Percentiles rank a stretch among this genome's conserved stretches.
Evolutionary conservation across 306 rosid species (phyloP).

Genomic region (Crotalaria pallida): DNA sequence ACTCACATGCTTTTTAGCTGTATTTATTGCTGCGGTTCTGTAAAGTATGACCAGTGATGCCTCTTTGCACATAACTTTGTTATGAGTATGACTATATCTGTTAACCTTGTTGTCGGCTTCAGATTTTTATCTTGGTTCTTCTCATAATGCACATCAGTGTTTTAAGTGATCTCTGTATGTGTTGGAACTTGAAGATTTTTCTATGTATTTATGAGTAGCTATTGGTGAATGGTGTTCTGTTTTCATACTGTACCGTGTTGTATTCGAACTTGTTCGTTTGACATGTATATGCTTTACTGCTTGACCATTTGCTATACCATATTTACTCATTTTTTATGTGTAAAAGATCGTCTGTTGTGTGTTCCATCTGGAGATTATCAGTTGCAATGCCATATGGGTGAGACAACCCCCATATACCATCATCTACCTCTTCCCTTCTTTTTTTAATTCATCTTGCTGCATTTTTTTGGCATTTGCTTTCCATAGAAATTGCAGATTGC

Average conservation of each 20-base stretch:
- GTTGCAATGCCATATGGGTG: neutral
- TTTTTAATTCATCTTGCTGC: neutral
- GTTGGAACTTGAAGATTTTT: constrained; percentile 21
- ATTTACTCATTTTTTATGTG: constrained; percentile 5
- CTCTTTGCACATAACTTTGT: constrained; percentile 41
- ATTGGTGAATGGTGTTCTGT: neutral
- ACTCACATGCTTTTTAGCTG: constrained; percentile 47
- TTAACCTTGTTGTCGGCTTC: constrained; percentile 38
- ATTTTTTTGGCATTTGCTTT: neutral
- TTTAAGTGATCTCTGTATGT: constrained; percentile 10
- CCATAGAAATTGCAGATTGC: neutral
- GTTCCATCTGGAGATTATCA: constrained; percentile 11
- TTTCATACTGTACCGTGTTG: constrained; percentile 12
- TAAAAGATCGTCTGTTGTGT: constrained; percentile 6
- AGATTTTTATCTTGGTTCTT: constrained; percentile 34
- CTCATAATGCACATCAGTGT: constrained; percentile 34
- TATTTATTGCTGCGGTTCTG: constrained; percentile 61
- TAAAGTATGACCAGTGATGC: constrained; percentile 35
- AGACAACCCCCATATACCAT: constrained; percentile 4
- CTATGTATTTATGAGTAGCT: constrained; percentile 34
- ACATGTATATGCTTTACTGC: neutral
- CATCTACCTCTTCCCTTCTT: neutral
- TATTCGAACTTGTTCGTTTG: constrained; percentile 6
- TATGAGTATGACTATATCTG: constrained; percentile 37
- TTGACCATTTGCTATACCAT: neutral